Evolutionary conservation across 192 early-diverging fungal species (phyloP), one percentile per base, ranked within the genome.

Genomic region (Coemansia sp.): DNA sequence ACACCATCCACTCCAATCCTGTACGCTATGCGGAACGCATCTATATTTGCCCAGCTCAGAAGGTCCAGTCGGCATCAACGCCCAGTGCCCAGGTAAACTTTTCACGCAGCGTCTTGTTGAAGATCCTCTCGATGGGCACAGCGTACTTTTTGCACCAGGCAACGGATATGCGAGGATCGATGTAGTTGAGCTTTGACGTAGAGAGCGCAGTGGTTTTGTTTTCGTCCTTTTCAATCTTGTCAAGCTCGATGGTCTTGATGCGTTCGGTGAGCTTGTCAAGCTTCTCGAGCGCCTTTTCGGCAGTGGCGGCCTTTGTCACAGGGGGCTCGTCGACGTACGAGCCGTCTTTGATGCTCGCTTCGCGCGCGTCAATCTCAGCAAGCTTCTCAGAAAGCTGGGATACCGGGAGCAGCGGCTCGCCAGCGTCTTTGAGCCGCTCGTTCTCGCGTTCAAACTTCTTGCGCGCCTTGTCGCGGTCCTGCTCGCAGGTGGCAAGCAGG

Each of bases 101-200:
- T 19, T 95, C 93, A 18, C 93, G 85, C 72, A 98, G 77, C 4
- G 91, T 91, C 76, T 90, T 89, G 77, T 88, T 93, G 62, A 98
- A 97, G 43, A 97, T 93, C 83, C 96, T 97, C 54, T 94, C 95
- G 22, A 95, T 43, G 1, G 95, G 94, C 5, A 99, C 95, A 60
- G 90, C 79, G 71, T 92, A 78, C 70, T 93, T 94, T 61, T 89
- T 84, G 79, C 94, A 94, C 97, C 97, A 99, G 13, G 93, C 91
- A 8, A 89, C 88, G 2, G 94, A 92, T 57, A 99, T 99, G 41
- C 97, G 89, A 41, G 97, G 97, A 71, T 99, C 97, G 63, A 98
- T 95, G 83, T 99, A 99, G 83, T 99, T 99, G 79, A 95, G 91
- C 84, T 98, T 98, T 39, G 95, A 97, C 3, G 97, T 99, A 18